phyloP scores from a whole-genome alignment of 2,329 filamentous ascomycete species.

The Aspergillus brunneoviolaceus region DNA sequence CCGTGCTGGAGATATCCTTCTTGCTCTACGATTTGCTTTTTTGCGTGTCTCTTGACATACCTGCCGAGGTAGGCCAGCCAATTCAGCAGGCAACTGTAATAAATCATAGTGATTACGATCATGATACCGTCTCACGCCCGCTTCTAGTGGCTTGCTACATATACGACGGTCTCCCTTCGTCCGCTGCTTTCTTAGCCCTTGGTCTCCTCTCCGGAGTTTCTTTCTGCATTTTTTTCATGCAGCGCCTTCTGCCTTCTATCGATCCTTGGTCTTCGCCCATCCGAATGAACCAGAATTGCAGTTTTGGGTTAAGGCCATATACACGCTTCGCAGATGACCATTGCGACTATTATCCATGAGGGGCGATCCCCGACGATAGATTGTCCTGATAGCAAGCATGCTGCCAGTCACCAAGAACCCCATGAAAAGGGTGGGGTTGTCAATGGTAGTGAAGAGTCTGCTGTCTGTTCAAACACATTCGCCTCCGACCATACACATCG shows the following conservation, averaged over 20 bases:
- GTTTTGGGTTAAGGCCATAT: not conserved
- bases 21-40: constrained; percentile 3
- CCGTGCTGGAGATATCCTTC: not conserved
- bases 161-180: constrained; percentile 1
- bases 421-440: constrained; percentile 20
- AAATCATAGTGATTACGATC: constrained; percentile 2
- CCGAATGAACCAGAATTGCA: not conserved
- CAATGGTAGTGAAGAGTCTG: constrained; percentile 21
- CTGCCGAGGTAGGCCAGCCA: not conserved
- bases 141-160: constrained; percentile 7
- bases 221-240: not conserved
- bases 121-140: constrained; percentile 2
- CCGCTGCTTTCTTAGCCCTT: not conserved
- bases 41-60: not conserved
- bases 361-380: constrained; percentile 12
- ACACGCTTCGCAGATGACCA: constrained; percentile 13
- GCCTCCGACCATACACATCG: constrained; percentile 39
- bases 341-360: constrained; percentile 18
- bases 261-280: not conserved
- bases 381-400: constrained; percentile 14
- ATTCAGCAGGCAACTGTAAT: not conserved
- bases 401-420: constrained; percentile 8
- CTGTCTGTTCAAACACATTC: constrained; percentile 27
- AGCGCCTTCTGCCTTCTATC: not conserved
- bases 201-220: not conserved